phyloP scores from a whole-genome alignment of 352 stramenopile species.

The Pythium pyrilobum region DNA sequence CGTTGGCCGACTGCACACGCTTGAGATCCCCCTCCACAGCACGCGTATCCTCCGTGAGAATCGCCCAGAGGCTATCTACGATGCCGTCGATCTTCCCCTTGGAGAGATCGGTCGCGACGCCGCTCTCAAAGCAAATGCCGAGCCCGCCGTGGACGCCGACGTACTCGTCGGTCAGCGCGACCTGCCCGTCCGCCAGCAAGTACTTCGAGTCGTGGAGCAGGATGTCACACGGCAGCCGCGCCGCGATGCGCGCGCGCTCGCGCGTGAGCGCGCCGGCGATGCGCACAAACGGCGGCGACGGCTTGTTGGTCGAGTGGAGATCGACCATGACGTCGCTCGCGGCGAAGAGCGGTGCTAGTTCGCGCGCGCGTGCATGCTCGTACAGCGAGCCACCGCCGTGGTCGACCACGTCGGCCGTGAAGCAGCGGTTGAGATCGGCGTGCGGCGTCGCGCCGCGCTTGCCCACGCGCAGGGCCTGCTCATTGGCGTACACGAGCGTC shows the following conservation, averaged over 20 bases:
- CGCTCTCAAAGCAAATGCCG: constrained; percentile 66
- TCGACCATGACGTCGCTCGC: constrained; percentile 59
- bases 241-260: constrained; percentile 23
- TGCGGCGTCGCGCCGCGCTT: constrained; percentile 47
- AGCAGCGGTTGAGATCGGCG: constrained; percentile 69
- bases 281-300: constrained; percentile 58
- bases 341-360: constrained; percentile 51
- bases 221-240: constrained; percentile 42
- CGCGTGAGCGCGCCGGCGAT: constrained; percentile 39
- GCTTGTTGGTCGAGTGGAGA: constrained; percentile 77
- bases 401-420: constrained; percentile 30
- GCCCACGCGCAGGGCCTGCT: constrained; percentile 39
- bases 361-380: constrained; percentile 45
- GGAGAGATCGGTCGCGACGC: constrained; percentile 49
- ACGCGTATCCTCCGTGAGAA: constrained; percentile 41
- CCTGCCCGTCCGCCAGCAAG: constrained; percentile 43
- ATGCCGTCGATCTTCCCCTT: constrained; percentile 38
- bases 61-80: constrained; percentile 32
- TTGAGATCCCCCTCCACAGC: constrained; percentile 27
- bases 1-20: too few species aligned
- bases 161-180: constrained; percentile 72
- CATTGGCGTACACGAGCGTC: constrained; percentile 65
- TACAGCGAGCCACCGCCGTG: constrained; percentile 15
- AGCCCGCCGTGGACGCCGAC: constrained; percentile 51
- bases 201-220: constrained; percentile 61